Evolutionary conservation across 164 flowering plant species (phyloP).

Genomic region (Macadamia integrifolia): DNA sequence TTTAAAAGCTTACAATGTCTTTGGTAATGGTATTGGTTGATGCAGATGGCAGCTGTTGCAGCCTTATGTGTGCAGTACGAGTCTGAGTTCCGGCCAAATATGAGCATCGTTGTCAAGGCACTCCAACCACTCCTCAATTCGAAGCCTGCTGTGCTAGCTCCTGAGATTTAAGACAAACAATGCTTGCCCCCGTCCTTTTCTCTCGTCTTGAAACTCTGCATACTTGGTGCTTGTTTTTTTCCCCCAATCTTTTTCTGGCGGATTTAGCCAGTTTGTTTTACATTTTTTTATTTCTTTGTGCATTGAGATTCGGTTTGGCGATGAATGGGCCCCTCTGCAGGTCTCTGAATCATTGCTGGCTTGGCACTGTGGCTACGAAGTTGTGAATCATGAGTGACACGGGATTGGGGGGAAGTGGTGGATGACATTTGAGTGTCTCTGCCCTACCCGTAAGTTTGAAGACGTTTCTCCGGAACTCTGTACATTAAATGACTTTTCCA

Average conservation of each 20-base stretch:
- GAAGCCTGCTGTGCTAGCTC: constrained; percentile 11
- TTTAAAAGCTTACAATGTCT: not conserved
- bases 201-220: not conserved
- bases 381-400: too few relatives aligned
- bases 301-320: too few relatives aligned
- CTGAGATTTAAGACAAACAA: not conserved
- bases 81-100: constrained; percentile 21
- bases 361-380: too few relatives aligned
- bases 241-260: not conserved
- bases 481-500: too few relatives aligned
- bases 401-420: too few relatives aligned
- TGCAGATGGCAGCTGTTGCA: constrained; percentile 15
- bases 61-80: constrained; percentile 22
- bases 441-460: too few relatives aligned
- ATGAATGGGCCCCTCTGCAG: too few relatives aligned
- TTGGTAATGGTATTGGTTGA: not conserved
- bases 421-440: too few relatives aligned
- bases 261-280: too few relatives aligned
- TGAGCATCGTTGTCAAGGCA: constrained; percentile 24
- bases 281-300: too few relatives aligned
- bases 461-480: too few relatives aligned
- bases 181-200: not conserved
- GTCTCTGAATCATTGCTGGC: too few relatives aligned
- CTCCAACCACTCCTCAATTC: constrained; percentile 17
- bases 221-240: not conserved